Conservation (phyloP, 345 rosid species). For the Bretschneidera sinensis region DNA sequence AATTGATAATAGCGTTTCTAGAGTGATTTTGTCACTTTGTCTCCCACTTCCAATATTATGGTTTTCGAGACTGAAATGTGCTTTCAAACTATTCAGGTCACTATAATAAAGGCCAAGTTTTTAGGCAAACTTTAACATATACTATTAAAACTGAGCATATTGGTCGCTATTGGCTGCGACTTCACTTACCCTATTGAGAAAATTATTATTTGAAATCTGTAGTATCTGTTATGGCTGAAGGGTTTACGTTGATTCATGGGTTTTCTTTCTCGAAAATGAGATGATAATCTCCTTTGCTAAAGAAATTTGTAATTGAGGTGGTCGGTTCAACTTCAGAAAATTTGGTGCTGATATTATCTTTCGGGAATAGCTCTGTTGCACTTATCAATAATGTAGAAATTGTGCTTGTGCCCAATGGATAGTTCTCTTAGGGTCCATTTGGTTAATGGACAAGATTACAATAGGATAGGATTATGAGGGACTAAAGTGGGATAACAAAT, state of each 20-base stretch:
- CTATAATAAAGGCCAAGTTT: conserved; percentile 17
- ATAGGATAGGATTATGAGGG: too few species aligned
- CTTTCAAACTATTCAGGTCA: conserved; percentile 4
- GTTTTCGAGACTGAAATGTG: background rate
- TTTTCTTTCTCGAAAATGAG: conserved; percentile 7
- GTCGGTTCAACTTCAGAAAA: conserved; percentile 8
- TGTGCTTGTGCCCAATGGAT: conserved; percentile 16
- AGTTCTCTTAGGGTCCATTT: too few species aligned
- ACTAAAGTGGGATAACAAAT: too few species aligned
- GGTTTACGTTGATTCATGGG: conserved; percentile 11
- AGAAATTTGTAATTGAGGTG: conserved; percentile 18
- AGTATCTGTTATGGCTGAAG: conserved; percentile 19
- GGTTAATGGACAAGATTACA: too few species aligned
- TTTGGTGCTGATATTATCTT: conserved; percentile 15
- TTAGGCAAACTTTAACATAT: conserved; percentile 8
- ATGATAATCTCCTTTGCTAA: conserved; percentile 5
- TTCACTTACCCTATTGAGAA: conserved; percentile 8
- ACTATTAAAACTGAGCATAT: conserved; percentile 15
- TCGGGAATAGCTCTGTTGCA: conserved; percentile 17
- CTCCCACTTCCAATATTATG: conserved; percentile 11
- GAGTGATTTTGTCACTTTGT: conserved; percentile 7
- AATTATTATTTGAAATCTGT: conserved; percentile 18
- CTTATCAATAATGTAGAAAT: conserved; percentile 20
- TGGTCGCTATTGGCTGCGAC: conserved; percentile 21
- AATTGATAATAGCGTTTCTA: conserved; percentile 8